phyloP scores from a whole-genome alignment of 1,284 basidiomycete genomes.

The Puccinia novopanici region DNA sequence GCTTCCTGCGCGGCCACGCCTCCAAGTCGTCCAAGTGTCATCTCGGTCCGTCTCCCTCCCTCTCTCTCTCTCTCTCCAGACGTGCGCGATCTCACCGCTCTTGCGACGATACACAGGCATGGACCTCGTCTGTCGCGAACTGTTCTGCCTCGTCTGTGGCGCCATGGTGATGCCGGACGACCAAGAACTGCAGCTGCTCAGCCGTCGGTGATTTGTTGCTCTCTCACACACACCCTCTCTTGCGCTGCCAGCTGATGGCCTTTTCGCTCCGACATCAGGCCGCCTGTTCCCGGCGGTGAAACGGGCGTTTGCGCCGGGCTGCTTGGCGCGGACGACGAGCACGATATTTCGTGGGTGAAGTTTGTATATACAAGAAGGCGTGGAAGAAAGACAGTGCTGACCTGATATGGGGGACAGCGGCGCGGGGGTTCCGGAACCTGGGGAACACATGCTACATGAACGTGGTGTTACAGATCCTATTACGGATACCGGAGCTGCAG shows the following conservation, averaged over 20 bases:
- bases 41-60: slow-evolving; percentile 21
- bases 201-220: background rate
- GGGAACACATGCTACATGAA: slow-evolving; percentile 50
- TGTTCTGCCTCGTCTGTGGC: slow-evolving; percentile 45
- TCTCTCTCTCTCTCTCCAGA: background rate
- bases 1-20: slow-evolving; percentile 3
- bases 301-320: slow-evolving; percentile 26
- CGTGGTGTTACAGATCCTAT: slow-evolving; percentile 38
- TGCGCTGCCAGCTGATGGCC: background rate
- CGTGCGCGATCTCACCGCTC: too few relatives aligned
- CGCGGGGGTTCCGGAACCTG: slow-evolving; percentile 41
- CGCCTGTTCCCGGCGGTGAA: slow-evolving; percentile 26
- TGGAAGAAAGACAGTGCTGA: background rate
- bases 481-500: slow-evolving; percentile 47
- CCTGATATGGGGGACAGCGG: background rate
- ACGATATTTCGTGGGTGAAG: slow-evolving; percentile 35
- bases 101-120: background rate
- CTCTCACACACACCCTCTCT: background rate
- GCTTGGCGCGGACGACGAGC: slow-evolving; percentile 38
- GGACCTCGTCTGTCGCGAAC: slow-evolving; percentile 41
- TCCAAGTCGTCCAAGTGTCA: slow-evolving; percentile 18
- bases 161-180: slow-evolving; percentile 28
- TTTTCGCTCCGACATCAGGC: background rate
- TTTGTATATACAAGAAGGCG: background rate
- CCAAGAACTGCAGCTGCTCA: slow-evolving; percentile 35